Evolutionary conservation across 441 rosid genomes (phyloP).

Genomic region (Arabidopsis lyrata): DNA sequence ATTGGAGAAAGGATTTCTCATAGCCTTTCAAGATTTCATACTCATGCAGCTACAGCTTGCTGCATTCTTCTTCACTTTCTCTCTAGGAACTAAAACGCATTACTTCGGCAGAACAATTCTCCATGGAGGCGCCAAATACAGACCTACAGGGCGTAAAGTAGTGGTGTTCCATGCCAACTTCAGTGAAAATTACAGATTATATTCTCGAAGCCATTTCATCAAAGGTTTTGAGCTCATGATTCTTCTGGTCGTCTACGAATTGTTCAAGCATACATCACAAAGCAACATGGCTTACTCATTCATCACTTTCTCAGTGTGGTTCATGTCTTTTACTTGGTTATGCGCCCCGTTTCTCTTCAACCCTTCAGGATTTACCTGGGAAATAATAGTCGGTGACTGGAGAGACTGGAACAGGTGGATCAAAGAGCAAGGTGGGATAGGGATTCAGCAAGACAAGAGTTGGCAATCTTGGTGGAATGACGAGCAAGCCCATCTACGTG

Average conservation of each 20-base stretch:
- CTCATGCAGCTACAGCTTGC: constrained; percentile 99
- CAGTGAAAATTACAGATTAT: constrained; percentile 90
- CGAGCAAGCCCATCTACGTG: constrained; percentile 88
- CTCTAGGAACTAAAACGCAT: constrained; percentile 94
- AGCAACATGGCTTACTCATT: constrained; percentile 89
- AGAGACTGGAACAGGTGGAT: constrained; percentile 99
- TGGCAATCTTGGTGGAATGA: constrained; percentile 99
- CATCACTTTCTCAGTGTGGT: constrained; percentile 96
- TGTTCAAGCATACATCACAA: constrained; percentile 83
- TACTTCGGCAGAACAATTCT: constrained; percentile 90
- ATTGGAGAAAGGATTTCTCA: constrained; percentile 94
- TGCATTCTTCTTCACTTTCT: constrained; percentile 96
- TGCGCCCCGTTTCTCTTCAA: constrained; percentile 95
- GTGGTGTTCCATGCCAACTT: constrained; percentile 96
- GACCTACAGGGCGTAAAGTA: constrained; percentile 96
- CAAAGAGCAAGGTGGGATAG: constrained; percentile 96
- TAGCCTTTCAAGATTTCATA: constrained; percentile 90
- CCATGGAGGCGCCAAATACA: constrained; percentile 94
- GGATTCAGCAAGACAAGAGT: constrained; percentile 93
- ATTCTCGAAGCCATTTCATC: constrained; percentile 92
- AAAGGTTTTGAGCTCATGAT: constrained; percentile 90
- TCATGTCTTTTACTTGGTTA: constrained; percentile 96
- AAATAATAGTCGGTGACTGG: constrained; percentile 93
- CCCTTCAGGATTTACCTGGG: constrained; percentile 93
- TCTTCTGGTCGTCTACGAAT: constrained; percentile 83